Conservation (phyloP, 2,329 filamentous ascomycete species). For the Trichoderma breve region DNA sequence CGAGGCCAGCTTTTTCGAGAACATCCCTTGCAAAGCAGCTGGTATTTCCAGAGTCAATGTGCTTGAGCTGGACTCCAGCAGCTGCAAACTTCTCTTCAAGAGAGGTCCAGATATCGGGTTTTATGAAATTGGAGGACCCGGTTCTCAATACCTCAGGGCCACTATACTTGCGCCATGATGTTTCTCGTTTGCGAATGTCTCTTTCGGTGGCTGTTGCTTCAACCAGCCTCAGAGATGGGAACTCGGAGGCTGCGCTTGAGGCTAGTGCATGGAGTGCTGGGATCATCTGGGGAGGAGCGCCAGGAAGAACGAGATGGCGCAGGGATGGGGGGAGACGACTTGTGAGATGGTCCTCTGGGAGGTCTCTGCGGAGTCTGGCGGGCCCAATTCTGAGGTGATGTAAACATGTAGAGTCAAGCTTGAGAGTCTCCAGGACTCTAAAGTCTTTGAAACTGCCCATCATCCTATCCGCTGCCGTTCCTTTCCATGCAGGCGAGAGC, state of each 20-base stretch:
- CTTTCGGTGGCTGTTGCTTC: not conserved
- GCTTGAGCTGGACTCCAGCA: not conserved
- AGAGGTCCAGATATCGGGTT: not conserved
- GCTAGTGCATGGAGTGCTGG: constrained; percentile 4
- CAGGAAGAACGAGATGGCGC: not conserved
- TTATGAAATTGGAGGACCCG: not conserved
- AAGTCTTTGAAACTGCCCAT: not conserved
- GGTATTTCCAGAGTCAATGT: constrained; percentile 1
- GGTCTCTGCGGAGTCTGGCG: not conserved
- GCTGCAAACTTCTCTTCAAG: not conserved
- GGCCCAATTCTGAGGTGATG: not conserved
- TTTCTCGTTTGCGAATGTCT: constrained; percentile 1
- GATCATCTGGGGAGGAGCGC: constrained; percentile 9
- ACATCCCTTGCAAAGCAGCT: constrained; percentile 1
- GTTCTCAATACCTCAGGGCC: not conserved
- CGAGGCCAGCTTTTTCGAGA: not conserved
- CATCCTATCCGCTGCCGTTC: not conserved
- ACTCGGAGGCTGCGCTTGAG: not conserved
- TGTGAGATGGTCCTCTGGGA: not conserved
- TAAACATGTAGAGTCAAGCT: constrained; percentile 11
- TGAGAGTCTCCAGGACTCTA: constrained; percentile 3
- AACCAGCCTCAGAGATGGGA: not conserved
- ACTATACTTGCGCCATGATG: not conserved
- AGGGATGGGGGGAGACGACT: not conserved
- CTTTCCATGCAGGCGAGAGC: not conserved